Evolutionary conservation across 441 rosid genomes (phyloP).

Genomic region (Erodium texanum): DNA sequence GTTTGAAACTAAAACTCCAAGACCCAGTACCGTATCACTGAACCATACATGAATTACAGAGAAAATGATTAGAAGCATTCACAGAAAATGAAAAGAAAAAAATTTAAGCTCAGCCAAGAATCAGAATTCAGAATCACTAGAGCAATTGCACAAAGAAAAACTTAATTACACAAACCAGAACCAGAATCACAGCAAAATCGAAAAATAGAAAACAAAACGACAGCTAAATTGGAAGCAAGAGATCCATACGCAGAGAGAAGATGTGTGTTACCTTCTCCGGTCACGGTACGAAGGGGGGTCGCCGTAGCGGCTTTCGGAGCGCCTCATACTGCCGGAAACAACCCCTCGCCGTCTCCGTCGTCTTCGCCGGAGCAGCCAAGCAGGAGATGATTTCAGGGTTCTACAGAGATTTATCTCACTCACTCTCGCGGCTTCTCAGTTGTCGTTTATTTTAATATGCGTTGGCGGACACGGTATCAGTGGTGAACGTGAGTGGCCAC

Average conservation of each 20-base stretch:
- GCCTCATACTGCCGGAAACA: constrained; percentile 52
- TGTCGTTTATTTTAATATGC: neutral
- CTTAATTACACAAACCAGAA: neutral
- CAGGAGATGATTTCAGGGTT: neutral
- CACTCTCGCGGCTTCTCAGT: neutral
- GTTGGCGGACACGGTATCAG: neutral
- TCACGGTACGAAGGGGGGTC: constrained; percentile 86
- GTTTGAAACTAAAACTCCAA: neutral
- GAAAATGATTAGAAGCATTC: neutral
- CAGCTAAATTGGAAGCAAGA: too few species aligned
- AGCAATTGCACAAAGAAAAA: too few species aligned
- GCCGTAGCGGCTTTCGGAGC: constrained; percentile 78
- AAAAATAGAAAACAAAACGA: too few species aligned
- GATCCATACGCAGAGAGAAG: too few species aligned
- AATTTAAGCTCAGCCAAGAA: neutral
- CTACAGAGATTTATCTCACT: neutral
- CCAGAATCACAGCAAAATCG: neutral
- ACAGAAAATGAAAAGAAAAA: neutral
- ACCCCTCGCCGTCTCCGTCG: neutral
- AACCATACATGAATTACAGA: neutral
- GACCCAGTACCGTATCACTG: neutral
- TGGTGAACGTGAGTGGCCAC: too few species aligned
- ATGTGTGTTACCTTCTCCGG: constrained; percentile 53
- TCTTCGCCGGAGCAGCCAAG: too few species aligned
- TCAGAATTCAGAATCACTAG: neutral